Conservation (phyloP, 2,329 filamentous ascomycete species). For the Elsinoe perseae region DNA sequence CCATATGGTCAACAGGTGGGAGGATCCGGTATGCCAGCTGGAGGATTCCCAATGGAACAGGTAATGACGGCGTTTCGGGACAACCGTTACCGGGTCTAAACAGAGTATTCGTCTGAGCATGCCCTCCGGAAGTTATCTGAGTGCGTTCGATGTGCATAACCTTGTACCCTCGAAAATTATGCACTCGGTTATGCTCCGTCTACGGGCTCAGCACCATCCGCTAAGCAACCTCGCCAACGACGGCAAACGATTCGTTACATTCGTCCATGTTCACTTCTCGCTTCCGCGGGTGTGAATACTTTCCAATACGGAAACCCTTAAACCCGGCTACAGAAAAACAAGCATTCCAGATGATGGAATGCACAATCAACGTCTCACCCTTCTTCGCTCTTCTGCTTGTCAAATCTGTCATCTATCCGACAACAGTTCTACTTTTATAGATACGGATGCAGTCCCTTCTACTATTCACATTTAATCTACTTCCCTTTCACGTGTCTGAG, state of each 20-base stretch:
- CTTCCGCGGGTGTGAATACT: constrained; percentile 5
- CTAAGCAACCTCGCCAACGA: constrained; percentile 13
- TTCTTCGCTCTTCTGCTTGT: background rate
- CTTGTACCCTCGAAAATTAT: background rate
- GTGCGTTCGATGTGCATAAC: background rate
- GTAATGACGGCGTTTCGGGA: constrained; percentile 1
- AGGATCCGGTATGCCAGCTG: background rate
- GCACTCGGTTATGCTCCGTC: constrained; percentile 1
- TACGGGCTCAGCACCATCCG: no score
- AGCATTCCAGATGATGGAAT: constrained; percentile 6
- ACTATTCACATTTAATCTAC: background rate
- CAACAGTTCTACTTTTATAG: constrained; percentile 1
- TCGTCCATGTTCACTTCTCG: background rate
- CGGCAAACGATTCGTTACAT: background rate
- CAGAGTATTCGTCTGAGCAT: background rate
- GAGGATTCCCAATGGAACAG: background rate
- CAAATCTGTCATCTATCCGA: background rate
- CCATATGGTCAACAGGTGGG: background rate
- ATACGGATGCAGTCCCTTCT: background rate
- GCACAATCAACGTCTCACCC: background rate
- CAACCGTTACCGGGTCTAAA: background rate
- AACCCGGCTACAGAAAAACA: constrained; percentile 6
- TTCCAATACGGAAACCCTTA: background rate
- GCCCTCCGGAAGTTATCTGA: background rate
- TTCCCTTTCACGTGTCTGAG: background rate